These are phyloP conservation scores for Hylodesmum podocarpum DNA, from an alignment of 306 rosid genomes.

Conservation along the genomic window DNA sequence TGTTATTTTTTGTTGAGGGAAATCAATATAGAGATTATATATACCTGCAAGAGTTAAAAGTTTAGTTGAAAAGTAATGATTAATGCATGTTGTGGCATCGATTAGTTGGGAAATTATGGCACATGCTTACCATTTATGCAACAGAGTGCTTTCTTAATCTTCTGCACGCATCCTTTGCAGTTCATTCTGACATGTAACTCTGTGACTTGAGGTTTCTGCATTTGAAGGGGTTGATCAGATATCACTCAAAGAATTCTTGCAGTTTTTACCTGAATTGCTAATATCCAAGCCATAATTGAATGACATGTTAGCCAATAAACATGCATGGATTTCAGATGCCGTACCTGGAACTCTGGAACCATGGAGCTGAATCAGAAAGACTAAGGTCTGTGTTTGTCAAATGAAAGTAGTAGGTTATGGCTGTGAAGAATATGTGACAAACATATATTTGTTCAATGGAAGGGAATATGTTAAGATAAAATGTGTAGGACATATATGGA, in stretches of 20 bases:
- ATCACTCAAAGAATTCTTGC: not conserved
- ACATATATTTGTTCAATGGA: constrained; percentile 40
- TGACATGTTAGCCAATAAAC: not conserved
- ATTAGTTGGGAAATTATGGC: not conserved
- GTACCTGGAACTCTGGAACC: constrained; percentile 70
- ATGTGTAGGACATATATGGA: constrained; percentile 71
- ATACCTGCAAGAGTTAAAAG: constrained; percentile 49
- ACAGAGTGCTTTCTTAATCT: constrained; percentile 69
- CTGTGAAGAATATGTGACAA: constrained; percentile 47
- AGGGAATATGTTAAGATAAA: constrained; percentile 54
- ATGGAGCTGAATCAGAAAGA: constrained; percentile 38
- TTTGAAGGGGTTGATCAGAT: not conserved
- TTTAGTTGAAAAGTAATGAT: not conserved
- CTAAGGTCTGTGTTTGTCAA: not conserved
- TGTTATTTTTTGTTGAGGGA: constrained; percentile 69
- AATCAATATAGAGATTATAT: constrained; percentile 64
- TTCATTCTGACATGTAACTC: constrained; percentile 78
- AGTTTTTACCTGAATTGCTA: not conserved
- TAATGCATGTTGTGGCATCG: not conserved
- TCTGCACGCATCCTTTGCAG: constrained; percentile 81
- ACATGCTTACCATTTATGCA: constrained; percentile 60
- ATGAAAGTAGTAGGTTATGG: constrained; percentile 32
- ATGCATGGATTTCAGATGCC: constrained; percentile 16
- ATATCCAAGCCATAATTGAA: not conserved
- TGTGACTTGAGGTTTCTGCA: constrained; percentile 72